Evolutionary conservation across 163 green algal genomes (phyloP).

Genomic region (Coccomyxa subellipsoidea): DNA sequence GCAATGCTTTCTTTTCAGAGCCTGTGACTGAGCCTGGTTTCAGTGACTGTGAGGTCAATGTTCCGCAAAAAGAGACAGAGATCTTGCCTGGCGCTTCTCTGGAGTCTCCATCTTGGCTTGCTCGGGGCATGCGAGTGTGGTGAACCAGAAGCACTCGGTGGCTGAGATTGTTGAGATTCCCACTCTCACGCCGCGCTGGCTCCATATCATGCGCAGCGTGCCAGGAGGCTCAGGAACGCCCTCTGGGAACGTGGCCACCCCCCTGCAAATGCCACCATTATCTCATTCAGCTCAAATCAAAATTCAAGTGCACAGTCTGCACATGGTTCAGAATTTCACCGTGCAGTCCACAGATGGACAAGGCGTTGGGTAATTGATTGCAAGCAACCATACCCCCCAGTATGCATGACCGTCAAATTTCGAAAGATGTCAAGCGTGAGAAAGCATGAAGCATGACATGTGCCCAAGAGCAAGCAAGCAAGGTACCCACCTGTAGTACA

Average conservation of each 20-base stretch:
- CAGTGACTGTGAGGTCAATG: too few relatives aligned
- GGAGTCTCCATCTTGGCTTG: neutral
- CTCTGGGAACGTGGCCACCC: conserved; percentile 51
- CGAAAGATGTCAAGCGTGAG: too few relatives aligned
- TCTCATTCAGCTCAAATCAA: neutral
- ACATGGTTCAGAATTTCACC: too few relatives aligned
- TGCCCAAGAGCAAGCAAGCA: neutral
- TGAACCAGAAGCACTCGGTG: conserved; percentile 83
- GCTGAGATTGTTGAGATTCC: conserved; percentile 80
- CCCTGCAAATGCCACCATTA: conserved; percentile 30
- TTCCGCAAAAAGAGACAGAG: too few relatives aligned
- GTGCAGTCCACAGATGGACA: too few relatives aligned
- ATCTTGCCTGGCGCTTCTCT: neutral
- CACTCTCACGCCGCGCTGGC: conserved; percentile 57
- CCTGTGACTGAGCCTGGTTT: too few relatives aligned
- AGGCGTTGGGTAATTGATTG: too few relatives aligned
- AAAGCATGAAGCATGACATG: neutral
- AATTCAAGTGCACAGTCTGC: too few relatives aligned
- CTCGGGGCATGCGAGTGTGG: conserved; percentile 49
- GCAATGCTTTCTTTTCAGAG: too few relatives aligned
- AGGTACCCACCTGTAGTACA: conserved; percentile 49
- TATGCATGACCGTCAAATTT: too few relatives aligned
- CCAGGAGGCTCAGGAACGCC: conserved; percentile 33
- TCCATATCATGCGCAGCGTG: conserved; percentile 62
- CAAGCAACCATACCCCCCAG: too few relatives aligned